phyloP scores from a whole-genome alignment of 106 monocot species.

The Allium fistulosum region DNA sequence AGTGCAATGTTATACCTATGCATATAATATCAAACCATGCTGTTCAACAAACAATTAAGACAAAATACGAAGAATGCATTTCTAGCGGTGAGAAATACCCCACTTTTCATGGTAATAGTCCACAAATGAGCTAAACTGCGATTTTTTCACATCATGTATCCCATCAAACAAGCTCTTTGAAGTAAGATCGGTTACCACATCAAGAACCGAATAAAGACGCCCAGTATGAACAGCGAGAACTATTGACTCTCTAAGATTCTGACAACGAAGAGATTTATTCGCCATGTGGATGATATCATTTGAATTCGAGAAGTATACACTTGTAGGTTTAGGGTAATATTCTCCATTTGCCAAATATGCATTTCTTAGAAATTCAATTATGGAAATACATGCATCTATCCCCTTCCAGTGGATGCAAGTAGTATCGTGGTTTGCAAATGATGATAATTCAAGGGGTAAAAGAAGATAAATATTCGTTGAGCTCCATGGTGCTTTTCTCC shows the following conservation, averaged over 20 bases:
- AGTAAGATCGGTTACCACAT: constrained; percentile 29
- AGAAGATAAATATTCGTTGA: constrained; percentile 64
- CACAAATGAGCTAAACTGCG: constrained; percentile 34
- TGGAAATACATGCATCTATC: constrained; percentile 37
- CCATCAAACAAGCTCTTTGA: constrained; percentile 78
- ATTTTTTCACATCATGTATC: constrained; percentile 6
- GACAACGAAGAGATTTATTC: constrained; percentile 27
- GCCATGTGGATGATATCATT: constrained; percentile 41
- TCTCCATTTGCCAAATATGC: constrained; percentile 15
- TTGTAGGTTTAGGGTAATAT: background rate
- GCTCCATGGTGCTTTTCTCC: constrained; percentile 40
- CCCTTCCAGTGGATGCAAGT: constrained; percentile 66
- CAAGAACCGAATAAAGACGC: constrained; percentile 63
- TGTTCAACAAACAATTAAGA: too few relatives aligned
- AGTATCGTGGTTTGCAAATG: constrained; percentile 7
- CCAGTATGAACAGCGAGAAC: constrained; percentile 86
- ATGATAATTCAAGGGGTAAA: constrained; percentile 47
- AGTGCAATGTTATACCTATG: constrained; percentile 70
- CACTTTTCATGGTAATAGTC: constrained; percentile 76
- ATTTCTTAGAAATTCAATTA: constrained; percentile 35
- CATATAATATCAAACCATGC: background rate
- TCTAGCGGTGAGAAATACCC: constrained; percentile 8
- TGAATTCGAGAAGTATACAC: background rate
- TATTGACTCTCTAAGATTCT: constrained; percentile 40
- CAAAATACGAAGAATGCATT: too few relatives aligned